A percentile compares a stretch with the other conserved stretches of the same genome.
phyloP scores from a whole-genome alignment of 2,329 filamentous ascomycete genomes.

The Penicillium occitanis region DNA sequence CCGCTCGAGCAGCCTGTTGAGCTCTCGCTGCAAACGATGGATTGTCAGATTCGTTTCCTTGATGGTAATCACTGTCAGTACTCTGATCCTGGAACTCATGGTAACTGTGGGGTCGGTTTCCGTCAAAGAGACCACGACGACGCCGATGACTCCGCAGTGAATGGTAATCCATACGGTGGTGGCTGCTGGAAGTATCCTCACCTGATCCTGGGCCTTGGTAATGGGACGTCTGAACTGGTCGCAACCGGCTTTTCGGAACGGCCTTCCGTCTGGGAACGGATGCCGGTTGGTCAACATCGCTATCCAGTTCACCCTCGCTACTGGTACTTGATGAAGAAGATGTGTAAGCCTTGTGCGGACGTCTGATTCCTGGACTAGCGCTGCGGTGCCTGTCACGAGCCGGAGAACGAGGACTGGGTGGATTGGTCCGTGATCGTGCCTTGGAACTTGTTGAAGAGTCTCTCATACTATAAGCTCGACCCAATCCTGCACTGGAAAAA shows the following conservation, averaged over 20 bases:
- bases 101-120: conserved; percentile 23
- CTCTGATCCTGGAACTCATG: conserved; percentile 26
- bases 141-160: conserved; percentile 19
- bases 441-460: conserved; percentile 46
- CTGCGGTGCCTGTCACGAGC: conserved; percentile 42
- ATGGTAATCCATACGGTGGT: conserved; percentile 14
- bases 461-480: conserved; percentile 55
- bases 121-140: conserved; percentile 23
- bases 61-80: conserved; percentile 29
- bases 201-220: conserved; percentile 30
- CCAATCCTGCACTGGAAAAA: conserved; percentile 52
- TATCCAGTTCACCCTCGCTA: conserved; percentile 34
- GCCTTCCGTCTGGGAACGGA: conserved; percentile 40
- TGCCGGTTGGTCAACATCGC: conserved; percentile 13
- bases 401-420: conserved; percentile 35
- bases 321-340: conserved; percentile 42
- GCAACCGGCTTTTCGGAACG: conserved; percentile 41
- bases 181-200: conserved; percentile 31
- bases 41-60: conserved; percentile 30
- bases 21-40: conserved; percentile 27
- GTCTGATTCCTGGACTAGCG: conserved; percentile 44
- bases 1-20: conserved; percentile 5
- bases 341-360: conserved; percentile 34
- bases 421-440: conserved; percentile 37
- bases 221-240: conserved; percentile 33